phyloP scores from a whole-genome alignment of 106 monocot genomes.

The Dioscorea dumetorum region DNA sequence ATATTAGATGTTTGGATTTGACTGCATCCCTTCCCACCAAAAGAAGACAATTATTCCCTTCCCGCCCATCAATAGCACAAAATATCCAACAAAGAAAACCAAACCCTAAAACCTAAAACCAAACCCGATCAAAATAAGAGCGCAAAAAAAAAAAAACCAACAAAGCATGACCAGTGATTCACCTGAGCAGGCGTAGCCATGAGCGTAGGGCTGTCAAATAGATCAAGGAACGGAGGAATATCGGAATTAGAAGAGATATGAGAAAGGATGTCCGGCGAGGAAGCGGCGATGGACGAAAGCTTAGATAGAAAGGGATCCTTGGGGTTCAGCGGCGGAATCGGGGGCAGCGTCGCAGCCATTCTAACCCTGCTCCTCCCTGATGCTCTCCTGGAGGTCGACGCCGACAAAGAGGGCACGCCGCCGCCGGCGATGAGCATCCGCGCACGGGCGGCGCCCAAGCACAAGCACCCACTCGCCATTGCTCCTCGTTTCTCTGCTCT shows the following conservation, averaged over 20 bases:
- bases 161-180: not conserved
- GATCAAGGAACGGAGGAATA: conserved; percentile 59
- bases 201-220: conserved; percentile 74
- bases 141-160: not conserved
- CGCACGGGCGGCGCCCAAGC: not conserved
- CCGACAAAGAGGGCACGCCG: conserved; percentile 2
- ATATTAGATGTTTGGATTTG: not conserved
- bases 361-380: not conserved
- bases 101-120: too few species aligned
- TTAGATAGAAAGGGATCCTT: conserved; percentile 66
- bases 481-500: not conserved
- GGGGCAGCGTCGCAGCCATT: conserved; percentile 9
- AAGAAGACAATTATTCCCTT: not conserved
- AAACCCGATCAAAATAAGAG: not conserved
- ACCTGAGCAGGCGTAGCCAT: conserved; percentile 92
- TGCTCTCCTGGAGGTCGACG: not conserved
- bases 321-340: conserved; percentile 52
- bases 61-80: not conserved
- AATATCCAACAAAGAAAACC: not conserved
- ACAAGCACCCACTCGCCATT: not conserved
- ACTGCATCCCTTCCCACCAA: not conserved
- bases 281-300: conserved; percentile 48
- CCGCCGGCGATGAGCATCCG: not conserved
- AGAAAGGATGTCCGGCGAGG: conserved; percentile 38
- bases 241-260: conserved; percentile 21